These are phyloP conservation scores for Phaeosphaeriaceae sp. DNA, from an alignment of 2,329 filamentous ascomycete species.

Conservation along the genomic window DNA sequence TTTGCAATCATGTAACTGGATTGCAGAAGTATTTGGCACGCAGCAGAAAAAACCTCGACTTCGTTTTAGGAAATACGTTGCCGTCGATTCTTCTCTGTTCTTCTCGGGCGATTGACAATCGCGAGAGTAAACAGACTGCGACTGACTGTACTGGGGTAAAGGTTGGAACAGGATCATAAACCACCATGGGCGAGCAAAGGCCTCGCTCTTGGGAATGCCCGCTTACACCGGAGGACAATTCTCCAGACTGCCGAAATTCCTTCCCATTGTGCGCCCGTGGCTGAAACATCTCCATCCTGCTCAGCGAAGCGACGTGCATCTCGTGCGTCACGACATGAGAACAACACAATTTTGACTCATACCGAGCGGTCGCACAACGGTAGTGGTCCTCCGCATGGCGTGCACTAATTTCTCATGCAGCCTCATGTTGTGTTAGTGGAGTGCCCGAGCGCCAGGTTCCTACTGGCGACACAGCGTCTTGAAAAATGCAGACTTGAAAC, in stretches of 20 bases:
- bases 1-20: too few relatives aligned
- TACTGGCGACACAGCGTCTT: slow-evolving; percentile 19
- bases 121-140: not conserved
- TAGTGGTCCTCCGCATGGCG: not conserved
- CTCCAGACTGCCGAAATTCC: not conserved
- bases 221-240: too few relatives aligned
- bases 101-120: not conserved
- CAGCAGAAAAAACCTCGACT: too few relatives aligned
- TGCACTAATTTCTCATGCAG: not conserved
- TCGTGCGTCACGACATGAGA: not conserved
- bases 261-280: not conserved
- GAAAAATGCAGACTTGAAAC: slow-evolving; percentile 14
- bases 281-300: not conserved
- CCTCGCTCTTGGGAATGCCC: not conserved
- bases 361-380: not conserved
- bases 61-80: too few relatives aligned
- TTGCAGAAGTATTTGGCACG: too few relatives aligned
- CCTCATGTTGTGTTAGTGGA: slow-evolving; percentile 25
- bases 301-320: not conserved
- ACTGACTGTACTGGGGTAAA: not conserved
- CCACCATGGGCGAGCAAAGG: not conserved
- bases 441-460: slow-evolving; percentile 16
- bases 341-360: not conserved
- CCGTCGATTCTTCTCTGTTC: too few relatives aligned
- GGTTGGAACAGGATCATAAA: not conserved